These are phyloP conservation scores for Yamagishiella unicocca DNA, from an alignment of 139 green algal genomes.

Conservation along the genomic window DNA sequence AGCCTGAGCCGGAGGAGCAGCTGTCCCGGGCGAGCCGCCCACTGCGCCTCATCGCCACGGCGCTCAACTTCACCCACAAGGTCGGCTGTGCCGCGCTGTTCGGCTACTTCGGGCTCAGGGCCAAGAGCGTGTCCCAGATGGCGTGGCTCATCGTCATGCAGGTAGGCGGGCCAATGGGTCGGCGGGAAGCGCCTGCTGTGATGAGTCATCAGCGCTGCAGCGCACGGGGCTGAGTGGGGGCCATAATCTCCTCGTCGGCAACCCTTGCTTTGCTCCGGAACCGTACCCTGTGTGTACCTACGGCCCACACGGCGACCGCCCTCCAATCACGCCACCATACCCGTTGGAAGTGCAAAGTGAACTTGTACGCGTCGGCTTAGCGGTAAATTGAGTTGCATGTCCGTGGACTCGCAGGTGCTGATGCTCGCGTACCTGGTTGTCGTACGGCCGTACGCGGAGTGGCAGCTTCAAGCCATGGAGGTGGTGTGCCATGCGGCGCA, in stretches of 20 bases:
- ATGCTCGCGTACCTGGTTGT: slow-evolving; percentile 24
- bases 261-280: too few relatives aligned
- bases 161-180: slow-evolving; percentile 14
- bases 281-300: too few relatives aligned
- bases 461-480: slow-evolving; percentile 39
- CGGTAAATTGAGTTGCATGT: too few relatives aligned
- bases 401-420: not conserved
- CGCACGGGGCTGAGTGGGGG: too few relatives aligned
- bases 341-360: too few relatives aligned
- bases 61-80: slow-evolving; percentile 46
- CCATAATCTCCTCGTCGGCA: too few relatives aligned
- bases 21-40: not conserved
- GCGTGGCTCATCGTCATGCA: not conserved
- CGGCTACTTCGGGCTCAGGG: not conserved
- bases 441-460: slow-evolving; percentile 23
- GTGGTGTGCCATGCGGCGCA: not conserved
- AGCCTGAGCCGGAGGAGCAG: not conserved
- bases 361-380: too few relatives aligned
- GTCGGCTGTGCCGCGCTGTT: slow-evolving; percentile 1
- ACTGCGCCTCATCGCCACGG: not conserved
- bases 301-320: not conserved
- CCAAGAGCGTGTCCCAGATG: not conserved
- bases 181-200: too few relatives aligned
- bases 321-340: too few relatives aligned
- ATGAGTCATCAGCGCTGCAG: too few relatives aligned